Base-by-base conservation (phyloP, 179 eudicot species). In the Actinidia arguta region DNA sequence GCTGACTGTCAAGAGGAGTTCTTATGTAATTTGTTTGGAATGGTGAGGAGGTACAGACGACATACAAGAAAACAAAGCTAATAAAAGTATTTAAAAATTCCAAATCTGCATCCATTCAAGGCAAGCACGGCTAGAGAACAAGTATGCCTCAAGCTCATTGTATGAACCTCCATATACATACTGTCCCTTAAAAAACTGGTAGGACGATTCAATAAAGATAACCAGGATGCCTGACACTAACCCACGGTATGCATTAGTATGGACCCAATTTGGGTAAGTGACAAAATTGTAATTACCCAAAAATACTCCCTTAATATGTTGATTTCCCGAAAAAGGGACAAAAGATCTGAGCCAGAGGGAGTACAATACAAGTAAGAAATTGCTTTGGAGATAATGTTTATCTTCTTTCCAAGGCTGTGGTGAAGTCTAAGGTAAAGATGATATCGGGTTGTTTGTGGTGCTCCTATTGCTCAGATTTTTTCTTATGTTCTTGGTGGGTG, bases 51-150 rank as follows among this genome's bases (percentile, higher is more conserved):
- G 13, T 18, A 63, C 31, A 24, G 64, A 16, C 47, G 10, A 39
- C 0, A 74, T 47, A 27, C 14, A 68, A 14, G 25, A 70, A 39
- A 69, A 55, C 75, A 58, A 82, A 69, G 13, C 47, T 52, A 58
- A 84, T 48, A 11, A 79, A 79, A 51, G 55, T 70, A 50, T 59
- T 36, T 66, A 10, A 46, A n/a, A 20, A 44, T 67, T 66, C 47
- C 89, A 78, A 74, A 94, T 97, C 98, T 94, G 98, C 95, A 93
- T 90, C 94, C 94, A 93, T 81, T 94, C 98, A 58, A 94, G 97
- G 90, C 98, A 92, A 54, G 98, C 98, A 85, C 97, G 98, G 82
- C 91, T 91, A 77, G 92, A 94, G 82, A 93, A 94, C 83, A 93
- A 78, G 85, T 94, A 94, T 8, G 98, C 95, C 84, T 94, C 98